Percentiles rank a stretch among this genome's conserved stretches.
These are phyloP conservation scores for Stachybotrys chlorohalonatus DNA, from an alignment of 2,329 filamentous ascomycete species.

Conservation along the genomic window DNA sequence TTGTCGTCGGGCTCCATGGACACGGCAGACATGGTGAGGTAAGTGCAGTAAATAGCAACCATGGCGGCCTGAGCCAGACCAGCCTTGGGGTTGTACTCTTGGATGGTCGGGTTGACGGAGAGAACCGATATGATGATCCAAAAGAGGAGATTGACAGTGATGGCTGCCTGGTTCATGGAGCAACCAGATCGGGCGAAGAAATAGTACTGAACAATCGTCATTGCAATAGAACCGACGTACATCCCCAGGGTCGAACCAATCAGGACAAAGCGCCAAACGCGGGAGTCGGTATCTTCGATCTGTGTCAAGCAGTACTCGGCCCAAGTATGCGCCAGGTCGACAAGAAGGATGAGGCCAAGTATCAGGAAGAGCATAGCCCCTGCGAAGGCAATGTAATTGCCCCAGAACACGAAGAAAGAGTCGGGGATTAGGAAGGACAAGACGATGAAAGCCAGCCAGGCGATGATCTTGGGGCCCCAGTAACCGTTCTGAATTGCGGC, in stretches of 20 bases:
- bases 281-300: conserved; percentile 83
- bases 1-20: conserved; percentile 96
- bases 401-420: conserved; percentile 89
- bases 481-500: conserved; percentile 94
- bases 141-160: conserved; percentile 85
- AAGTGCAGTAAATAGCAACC: conserved; percentile 96
- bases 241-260: conserved; percentile 90
- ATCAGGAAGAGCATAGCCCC: conserved; percentile 91
- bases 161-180: conserved; percentile 93
- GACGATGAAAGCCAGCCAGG: conserved; percentile 80
- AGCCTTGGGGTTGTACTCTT: conserved; percentile 86
- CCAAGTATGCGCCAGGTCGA: conserved; percentile 94
- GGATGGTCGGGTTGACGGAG: conserved; percentile 82
- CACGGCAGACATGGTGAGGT: conserved; percentile 94
- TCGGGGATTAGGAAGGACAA: conserved; percentile 95
- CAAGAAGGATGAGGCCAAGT: conserved; percentile 81
- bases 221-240: conserved; percentile 82
- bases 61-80: conserved; percentile 96
- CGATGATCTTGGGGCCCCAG: conserved; percentile 92
- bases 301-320: conserved; percentile 91
- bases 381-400: conserved; percentile 82
- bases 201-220: conserved; percentile 95
- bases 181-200: conserved; percentile 82
- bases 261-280: conserved; percentile 73
- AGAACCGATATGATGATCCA: conserved; percentile 73